Evolutionary conservation across 2,329 filamentous ascomycete genomes (phyloP).

Genomic region (Talaromyces albobiverticillius): DNA sequence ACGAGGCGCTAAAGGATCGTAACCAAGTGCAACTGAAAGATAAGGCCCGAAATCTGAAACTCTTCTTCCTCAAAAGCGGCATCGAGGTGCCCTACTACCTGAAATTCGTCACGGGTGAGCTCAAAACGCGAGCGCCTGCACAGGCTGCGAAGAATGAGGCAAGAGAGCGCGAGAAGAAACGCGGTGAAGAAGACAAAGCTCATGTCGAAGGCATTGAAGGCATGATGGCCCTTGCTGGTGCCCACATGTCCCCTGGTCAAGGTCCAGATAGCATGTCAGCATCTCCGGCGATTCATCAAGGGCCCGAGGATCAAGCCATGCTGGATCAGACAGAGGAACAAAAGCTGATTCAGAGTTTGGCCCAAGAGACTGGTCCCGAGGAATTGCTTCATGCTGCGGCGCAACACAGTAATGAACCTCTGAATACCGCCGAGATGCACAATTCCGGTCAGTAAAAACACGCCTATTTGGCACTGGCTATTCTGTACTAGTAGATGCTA

Average conservation of each 20-base stretch:
- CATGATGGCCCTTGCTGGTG: constrained; percentile 47
- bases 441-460: constrained; percentile 14
- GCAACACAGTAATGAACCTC: constrained; percentile 26
- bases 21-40: constrained; percentile 92
- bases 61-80: constrained; percentile 88
- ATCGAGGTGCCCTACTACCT: constrained; percentile 88
- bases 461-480: background rate
- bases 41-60: constrained; percentile 83
- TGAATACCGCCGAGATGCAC: constrained; percentile 34
- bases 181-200: constrained; percentile 46
- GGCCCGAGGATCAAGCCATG: constrained; percentile 26
- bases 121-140: constrained; percentile 78
- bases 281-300: constrained; percentile 33
- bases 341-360: constrained; percentile 43
- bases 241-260: constrained; percentile 21
- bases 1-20: constrained; percentile 78
- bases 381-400: constrained; percentile 34
- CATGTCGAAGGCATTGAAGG: constrained; percentile 48
- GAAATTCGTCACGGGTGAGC: constrained; percentile 81
- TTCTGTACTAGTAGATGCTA: background rate
- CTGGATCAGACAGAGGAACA: constrained; percentile 42
- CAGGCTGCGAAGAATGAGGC: constrained; percentile 51
- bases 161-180: constrained; percentile 45
- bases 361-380: constrained; percentile 40
- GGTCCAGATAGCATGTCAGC: constrained; percentile 37